phyloP scores from a whole-genome alignment of 768 basidiomycete genomes.

The Tremella yokohamensis region DNA sequence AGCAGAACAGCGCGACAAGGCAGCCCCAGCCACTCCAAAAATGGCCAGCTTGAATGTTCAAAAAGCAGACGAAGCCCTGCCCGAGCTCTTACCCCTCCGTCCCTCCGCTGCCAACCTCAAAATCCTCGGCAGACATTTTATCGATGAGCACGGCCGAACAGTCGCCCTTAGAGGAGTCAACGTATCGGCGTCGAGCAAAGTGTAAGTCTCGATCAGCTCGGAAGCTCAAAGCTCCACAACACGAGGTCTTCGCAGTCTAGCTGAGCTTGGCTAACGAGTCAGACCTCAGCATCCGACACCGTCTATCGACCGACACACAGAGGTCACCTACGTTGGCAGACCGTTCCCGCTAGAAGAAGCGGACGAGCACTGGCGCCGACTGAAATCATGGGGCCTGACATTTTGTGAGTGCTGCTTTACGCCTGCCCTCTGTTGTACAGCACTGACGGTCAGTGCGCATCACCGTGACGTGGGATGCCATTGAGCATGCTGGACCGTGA shows the following conservation, averaged over 20 bases:
- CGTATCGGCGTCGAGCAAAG: constrained; percentile 75
- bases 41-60: too few species aligned
- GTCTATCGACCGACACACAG: constrained; percentile 16
- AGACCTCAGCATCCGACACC: constrained; percentile 19
- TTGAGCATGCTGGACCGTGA: constrained; percentile 89
- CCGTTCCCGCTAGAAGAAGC: constrained; percentile 91
- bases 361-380: constrained; percentile 71
- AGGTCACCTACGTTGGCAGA: constrained; percentile 68
- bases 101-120: constrained; percentile 15
- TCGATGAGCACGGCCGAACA: constrained; percentile 75
- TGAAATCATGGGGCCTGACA: constrained; percentile 81
- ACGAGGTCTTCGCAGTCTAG: not conserved
- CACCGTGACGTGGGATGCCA: constrained; percentile 92
- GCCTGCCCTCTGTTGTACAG: not conserved
- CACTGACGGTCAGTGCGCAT: constrained; percentile 66
- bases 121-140: constrained; percentile 71
- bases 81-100: too few species aligned
- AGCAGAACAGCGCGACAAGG: too few species aligned
- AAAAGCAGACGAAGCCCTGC: too few species aligned
- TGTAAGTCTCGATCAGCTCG: constrained; percentile 55
- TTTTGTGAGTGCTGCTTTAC: constrained; percentile 62
- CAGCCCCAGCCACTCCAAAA: too few species aligned
- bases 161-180: constrained; percentile 81
- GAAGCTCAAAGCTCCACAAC: not conserved
- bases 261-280: not conserved